A percentile compares a stretch with the other conserved stretches of the same genome.
These are phyloP conservation scores for Lotmaria passim DNA, from an alignment of 208 protist genomes.

Conservation along the genomic window DNA sequence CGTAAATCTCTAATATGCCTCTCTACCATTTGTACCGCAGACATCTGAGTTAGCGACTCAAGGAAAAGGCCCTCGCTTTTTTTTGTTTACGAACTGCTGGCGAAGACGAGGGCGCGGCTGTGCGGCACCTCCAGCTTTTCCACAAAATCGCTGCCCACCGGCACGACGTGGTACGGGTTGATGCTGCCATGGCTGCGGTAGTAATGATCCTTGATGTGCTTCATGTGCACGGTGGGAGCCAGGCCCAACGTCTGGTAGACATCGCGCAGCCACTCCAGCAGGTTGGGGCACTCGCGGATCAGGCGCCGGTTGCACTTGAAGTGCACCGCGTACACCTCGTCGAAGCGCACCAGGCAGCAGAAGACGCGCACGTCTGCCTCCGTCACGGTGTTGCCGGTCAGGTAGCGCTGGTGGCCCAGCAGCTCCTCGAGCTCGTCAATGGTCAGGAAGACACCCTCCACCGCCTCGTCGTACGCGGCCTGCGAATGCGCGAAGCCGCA, in stretches of 20 bases:
- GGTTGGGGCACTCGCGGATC: conserved; percentile 81
- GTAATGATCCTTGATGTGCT: conserved; percentile 89
- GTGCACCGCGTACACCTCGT: conserved; percentile 84
- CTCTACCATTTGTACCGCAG: neutral
- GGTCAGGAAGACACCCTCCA: conserved; percentile 40
- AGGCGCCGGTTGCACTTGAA: conserved; percentile 89
- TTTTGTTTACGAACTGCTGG: too few species aligned
- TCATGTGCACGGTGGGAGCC: conserved; percentile 71
- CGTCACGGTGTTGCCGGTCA: conserved; percentile 55
- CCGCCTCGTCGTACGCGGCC: conserved; percentile 62
- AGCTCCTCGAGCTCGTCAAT: conserved; percentile 52
- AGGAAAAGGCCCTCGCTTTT: too few species aligned
- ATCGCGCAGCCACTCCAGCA: conserved; percentile 77
- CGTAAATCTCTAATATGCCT: too few species aligned
- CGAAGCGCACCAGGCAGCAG: conserved; percentile 88
- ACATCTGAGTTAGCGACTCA: too few species aligned
- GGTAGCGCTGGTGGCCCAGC: conserved; percentile 62
- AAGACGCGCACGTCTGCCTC: conserved; percentile 90
- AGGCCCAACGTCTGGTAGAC: conserved; percentile 79
- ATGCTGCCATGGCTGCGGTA: conserved; percentile 67
- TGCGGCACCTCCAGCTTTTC: conserved; percentile 36
- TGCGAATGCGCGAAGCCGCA: conserved; percentile 85
- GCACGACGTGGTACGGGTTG: conserved; percentile 86
- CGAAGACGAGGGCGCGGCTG: conserved; percentile 12
- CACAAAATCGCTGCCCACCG: conserved; percentile 53